Evolutionary conservation across 768 basidiomycete genomes (phyloP), one percentile per base, ranked within the genome.

Genomic region (Pleurotus djamor): DNA sequence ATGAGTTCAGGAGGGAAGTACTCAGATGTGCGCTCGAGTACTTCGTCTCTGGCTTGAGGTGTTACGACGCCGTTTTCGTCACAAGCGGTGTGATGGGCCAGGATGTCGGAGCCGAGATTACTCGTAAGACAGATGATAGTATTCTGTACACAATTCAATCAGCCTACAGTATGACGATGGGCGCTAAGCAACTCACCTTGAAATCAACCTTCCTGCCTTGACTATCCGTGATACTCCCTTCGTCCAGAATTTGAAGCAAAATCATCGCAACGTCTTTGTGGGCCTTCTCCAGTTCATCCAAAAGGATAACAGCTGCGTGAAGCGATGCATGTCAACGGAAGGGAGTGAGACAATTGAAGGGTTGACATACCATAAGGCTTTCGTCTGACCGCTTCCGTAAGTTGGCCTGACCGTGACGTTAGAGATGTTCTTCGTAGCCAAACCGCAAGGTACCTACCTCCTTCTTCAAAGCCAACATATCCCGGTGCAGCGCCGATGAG

Each of bases 181-280:
- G 38, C 2, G 36, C 3, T 41, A 4, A 17, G n/a, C 36, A 54
- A n/a, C 57, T 33, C 59, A 85, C 88, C 79, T 89, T 94, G 77
- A 96, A 96, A 70, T 94, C 93, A 2, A 96, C 89, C 68, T 93
- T 92, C 57, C 92, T 84, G 8, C 94, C 94, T 69, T 95, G 93
- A 62, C 91, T 93, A 68, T 97, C 94, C 0, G 94, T 96, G 61
- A 96, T 79, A 51, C 77, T 85, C 6, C 94, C 94, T 70, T 97
- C 94, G 63, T 97, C 94, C 10, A 97, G 80, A 48, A 97, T 90
- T 69, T 96, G 94, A 2, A 96, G 79, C 16, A 96, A 77, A 61
- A 96, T 92, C 86, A 95, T 91, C 0, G 91, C 82, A 28, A 97
- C 92, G 66, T 95, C 94, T 83, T 92, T 93, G 74, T 96, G 94